Base-by-base conservation (phyloP, 2,329 filamentous ascomycete genomes). In the Achaetomium macrosporum region DNA sequence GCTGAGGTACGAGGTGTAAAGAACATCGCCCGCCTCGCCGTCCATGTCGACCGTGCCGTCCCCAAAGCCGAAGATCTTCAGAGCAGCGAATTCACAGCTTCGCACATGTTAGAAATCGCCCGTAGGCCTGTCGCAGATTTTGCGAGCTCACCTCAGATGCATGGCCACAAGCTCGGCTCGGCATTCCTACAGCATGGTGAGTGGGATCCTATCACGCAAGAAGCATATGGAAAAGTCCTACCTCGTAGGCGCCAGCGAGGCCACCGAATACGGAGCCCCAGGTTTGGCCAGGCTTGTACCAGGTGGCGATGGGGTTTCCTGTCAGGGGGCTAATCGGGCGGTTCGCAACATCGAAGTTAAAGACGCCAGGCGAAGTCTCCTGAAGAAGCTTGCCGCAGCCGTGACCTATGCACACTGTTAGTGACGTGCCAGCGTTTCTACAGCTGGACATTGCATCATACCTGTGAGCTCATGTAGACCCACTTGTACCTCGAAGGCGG, bases 231-330 rank as follows among this genome's bases (percentile, higher is more conserved):
- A 11, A 10, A 6, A 3, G 35, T 33, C 15, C 2, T 46, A 61
- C 59, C 71, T 97, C 92, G 65, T 96, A 96, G 15, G 85, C 88
- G 3, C 87, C 89, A 36, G 91, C 90, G 58, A 95, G 82, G 56
- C 87, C 82, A 25, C 91, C 90, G 65, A 97, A 97, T 0, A 96
- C 89, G 5, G 85, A 90, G 51, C 89, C 88, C 91, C 91, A 97
- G 0, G 92, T 97, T 70, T 96, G 89, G 2, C 90, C 90, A 2
- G 90, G 90, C 71, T 93, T 95, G 75, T 97, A 97, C 84, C 87
- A 96, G 1, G 86, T 89, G 2, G 80, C 81, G 44, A 96, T 77
- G 1, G 88, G 87, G 69, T 92, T 85, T 56, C 82, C 77, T 5
- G 83, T 88, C 39, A 96, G 70, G 0, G 91, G 92, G 64, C 83